phyloP scores from a whole-genome alignment of 768 basidiomycete species.

The Calocybe cyanea region DNA sequence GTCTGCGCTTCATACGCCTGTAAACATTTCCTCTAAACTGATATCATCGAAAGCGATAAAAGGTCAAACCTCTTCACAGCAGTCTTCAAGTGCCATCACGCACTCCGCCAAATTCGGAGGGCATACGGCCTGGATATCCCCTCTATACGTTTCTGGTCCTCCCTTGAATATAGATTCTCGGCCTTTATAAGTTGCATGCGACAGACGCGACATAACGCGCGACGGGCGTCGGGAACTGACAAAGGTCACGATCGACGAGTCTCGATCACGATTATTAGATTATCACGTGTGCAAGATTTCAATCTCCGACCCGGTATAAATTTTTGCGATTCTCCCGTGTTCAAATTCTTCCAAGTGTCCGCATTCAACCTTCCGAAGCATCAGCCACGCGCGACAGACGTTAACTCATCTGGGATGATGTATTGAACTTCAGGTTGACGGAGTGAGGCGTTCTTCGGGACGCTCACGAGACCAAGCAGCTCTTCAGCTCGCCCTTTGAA shows the following conservation, averaged over 20 bases:
- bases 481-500: conserved; percentile 21
- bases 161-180: conserved; percentile 71
- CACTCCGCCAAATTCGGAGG: conserved; percentile 73
- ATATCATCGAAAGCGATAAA: neutral
- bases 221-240: neutral
- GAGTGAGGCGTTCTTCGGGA: conserved; percentile 60
- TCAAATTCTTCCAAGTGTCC: conserved; percentile 53
- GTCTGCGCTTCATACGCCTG: conserved; percentile 69
- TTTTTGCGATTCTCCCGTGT: conserved; percentile 13
- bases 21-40: neutral
- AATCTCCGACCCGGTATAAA: conserved; percentile 31
- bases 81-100: conserved; percentile 75
- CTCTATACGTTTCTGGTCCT: conserved; percentile 61
- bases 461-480: conserved; percentile 37
- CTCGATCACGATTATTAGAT: neutral
- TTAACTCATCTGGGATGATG: conserved; percentile 56
- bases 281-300: conserved; percentile 18
- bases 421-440: conserved; percentile 69
- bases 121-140: conserved; percentile 61
- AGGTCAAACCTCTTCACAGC: conserved; percentile 66
- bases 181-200: conserved; percentile 50
- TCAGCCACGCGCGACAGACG: conserved; percentile 38
- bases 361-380: conserved; percentile 64
- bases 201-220: conserved; percentile 42
- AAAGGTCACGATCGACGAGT: no score